Conservation (phyloP, 2,329 filamentous ascomycete species). For the Orbilia quercus region DNA sequence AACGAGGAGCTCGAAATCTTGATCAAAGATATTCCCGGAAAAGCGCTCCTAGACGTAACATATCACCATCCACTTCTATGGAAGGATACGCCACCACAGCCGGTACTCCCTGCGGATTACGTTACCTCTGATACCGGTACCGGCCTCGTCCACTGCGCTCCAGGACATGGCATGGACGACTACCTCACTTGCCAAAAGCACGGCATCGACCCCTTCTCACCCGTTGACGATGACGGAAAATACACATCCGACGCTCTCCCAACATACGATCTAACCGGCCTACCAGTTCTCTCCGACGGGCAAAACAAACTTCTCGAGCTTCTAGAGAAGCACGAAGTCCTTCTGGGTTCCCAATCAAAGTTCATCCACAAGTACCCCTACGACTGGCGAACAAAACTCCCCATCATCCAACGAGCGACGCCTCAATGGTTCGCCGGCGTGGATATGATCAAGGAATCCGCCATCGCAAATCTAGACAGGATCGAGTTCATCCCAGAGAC, state of each 20-base stretch:
- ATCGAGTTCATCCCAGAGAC: conserved; percentile 82
- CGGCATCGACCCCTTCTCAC: conserved; percentile 80
- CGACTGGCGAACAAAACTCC: conserved; percentile 95
- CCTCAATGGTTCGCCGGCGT: conserved; percentile 99
- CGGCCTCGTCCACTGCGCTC: conserved; percentile 92
- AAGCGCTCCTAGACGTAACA: conserved; percentile 72
- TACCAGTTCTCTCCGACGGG: conserved; percentile 77
- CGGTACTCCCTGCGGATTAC: conserved; percentile 84
- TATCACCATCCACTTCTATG: conserved; percentile 79
- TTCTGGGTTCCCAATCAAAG: conserved; percentile 74
- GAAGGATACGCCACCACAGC: conserved; percentile 69
- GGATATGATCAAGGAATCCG: conserved; percentile 79
- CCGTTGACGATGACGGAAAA: conserved; percentile 81
- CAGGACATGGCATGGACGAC: conserved; percentile 96
- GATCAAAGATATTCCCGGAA: conserved; percentile 71
- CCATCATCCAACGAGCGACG: conserved; percentile 89
- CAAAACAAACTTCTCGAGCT: conserved; percentile 76
- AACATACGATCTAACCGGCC: conserved; percentile 76
- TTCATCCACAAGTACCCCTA: conserved; percentile 95
- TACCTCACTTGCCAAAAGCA: conserved; percentile 81
- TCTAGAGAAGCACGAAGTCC: conserved; percentile 69
- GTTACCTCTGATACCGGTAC: conserved; percentile 91
- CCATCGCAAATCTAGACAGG: conserved; percentile 74
- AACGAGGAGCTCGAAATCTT: conserved; percentile 68
- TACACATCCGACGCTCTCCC: conserved; percentile 86